Evolutionary conservation across 805 yeast species (phyloP).

Genomic region (Kregervanrija delftensis): DNA sequence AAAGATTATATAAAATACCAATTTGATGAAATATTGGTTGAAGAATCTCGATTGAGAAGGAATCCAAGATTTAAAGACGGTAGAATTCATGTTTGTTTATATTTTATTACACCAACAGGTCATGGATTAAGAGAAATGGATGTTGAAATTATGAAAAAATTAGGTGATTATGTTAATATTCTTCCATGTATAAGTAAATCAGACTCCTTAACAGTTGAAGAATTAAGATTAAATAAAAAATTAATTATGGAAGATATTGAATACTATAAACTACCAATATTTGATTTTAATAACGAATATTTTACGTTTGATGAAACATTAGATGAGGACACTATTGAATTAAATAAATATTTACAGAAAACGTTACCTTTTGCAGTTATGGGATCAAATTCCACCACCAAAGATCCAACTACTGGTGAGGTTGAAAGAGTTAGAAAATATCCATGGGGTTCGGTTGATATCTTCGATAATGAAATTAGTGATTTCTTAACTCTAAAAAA

Average conservation of each 20-base stretch:
- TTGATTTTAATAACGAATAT: slow-evolving; percentile 65
- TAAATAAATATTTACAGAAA: slow-evolving; percentile 34
- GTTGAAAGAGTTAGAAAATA: slow-evolving; percentile 45
- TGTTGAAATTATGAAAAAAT: slow-evolving; percentile 57
- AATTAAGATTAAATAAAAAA: slow-evolving; percentile 64
- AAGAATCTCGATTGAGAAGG: slow-evolving; percentile 75
- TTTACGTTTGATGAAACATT: slow-evolving; percentile 22
- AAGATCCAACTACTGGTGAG: slow-evolving; percentile 31
- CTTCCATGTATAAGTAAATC: slow-evolving; percentile 80
- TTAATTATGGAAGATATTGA: slow-evolving; percentile 73
- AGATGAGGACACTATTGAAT: slow-evolving; percentile 26
- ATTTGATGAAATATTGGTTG: slow-evolving; percentile 74
- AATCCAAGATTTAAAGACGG: slow-evolving; percentile 83
- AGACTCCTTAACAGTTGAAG: slow-evolving; percentile 67
- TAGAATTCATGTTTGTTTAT: slow-evolving; percentile 71
- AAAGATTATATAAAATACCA: slow-evolving; percentile 79
- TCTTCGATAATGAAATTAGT: slow-evolving; percentile 60
- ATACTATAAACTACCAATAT: slow-evolving; percentile 63
- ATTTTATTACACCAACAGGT: slow-evolving; percentile 65
- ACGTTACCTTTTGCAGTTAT: slow-evolving; percentile 59
- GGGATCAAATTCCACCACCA: slow-evolving; percentile 41
- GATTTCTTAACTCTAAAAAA: slow-evolving; percentile 79
- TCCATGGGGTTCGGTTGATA: slow-evolving; percentile 62
- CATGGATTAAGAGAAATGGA: slow-evolving; percentile 69
- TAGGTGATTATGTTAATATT: slow-evolving; percentile 70